Evolutionary conservation across 192 early-diverging fungal species (phyloP), one percentile per base, ranked within the genome.

Genomic region (Linderina pennispora): DNA sequence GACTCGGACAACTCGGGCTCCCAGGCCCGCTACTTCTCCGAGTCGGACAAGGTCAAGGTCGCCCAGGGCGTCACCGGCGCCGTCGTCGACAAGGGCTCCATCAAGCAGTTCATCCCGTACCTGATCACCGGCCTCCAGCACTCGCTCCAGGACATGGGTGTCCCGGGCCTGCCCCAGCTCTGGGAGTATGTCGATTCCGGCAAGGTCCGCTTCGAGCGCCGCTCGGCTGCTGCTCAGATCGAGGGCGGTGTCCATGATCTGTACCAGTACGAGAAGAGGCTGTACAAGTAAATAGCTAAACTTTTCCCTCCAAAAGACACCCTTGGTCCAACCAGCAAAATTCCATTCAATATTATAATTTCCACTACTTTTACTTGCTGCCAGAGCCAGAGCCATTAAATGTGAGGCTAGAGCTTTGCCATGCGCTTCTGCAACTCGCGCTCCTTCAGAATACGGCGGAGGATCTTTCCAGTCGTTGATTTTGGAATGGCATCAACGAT

Each of bases 31-130:
- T 98, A 98, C 75, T 98, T 91, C 65, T 89, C 86, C 34, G 96
- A 98, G 71, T 85, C 81, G n/a, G 96, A 96, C 80, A 80, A 77
- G 48, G 85, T 98, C 75, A 98, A 98, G 79, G 96, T 98, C 19
- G 96, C 96, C 5, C 96, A 98, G 78, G 96, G 96, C 58, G 96
- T 98, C 10, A 81, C 90, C 21, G 96, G 96, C 17, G 84, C 88
- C 10, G 96, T 98, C n/a, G 78, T 98, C 28, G 96, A 98, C 69
- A 94, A 95, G 81, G 96, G 96, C 23, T 87, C 81, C 24, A 87
- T 95, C 48, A 87, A 90, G 77, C 91, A 88, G 74, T 98, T 93
- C 54, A 57, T 95, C 11, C 85, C 84, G 9, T 98, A 98, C 67
- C 69, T 98, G 22, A 81, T 82, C 36, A 86, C 91, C 28, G 96